Base-by-base conservation (phyloP, 352 stramenopile genomes). In the Elongisporangium undulatum region DNA sequence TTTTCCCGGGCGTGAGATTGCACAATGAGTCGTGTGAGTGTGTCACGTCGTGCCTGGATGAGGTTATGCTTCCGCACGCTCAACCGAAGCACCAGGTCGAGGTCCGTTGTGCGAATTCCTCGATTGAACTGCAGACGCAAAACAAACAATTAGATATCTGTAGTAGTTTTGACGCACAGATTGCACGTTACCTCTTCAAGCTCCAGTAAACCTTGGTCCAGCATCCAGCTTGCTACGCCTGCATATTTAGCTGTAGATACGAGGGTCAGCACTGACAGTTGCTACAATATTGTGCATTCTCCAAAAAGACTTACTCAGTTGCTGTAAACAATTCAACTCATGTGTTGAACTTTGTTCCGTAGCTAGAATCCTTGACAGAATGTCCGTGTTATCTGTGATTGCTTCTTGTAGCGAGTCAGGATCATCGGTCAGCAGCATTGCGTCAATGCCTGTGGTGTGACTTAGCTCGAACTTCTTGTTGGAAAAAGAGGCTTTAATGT, bases 401-500 rank as follows among this genome's bases (percentile, higher is more conserved):
- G 9, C 29, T 41, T 41, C 5, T 15, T 41, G 29, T 13, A 41
- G 29, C 8, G 29, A 41, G 2, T 41, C 5, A 41, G 29, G 9
- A 41, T 15, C 29, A 41, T 41, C 9, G 29, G 29, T 41, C 4
- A 41, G 29, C 29, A 41, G 13, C 29, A 41, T 6, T 41, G 4
- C 2, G 8, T 6, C 29, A 41, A 15, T 41, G 29, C 29, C 29
- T 41, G 29, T 41, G 4, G 29, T 41, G 29, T 41, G 29, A 9
- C 5, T 15, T 15, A 41, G 13, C 16, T 63, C 49, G 17, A 69
- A 67, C 17, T 16, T 13, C 4, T 49, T 51, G 19, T 63, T 62
- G 15, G 63, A 69, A 51, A 69, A 45, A 39, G 59, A 66, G 13
- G 19, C 21, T 24, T 55, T 55, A 20, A 68, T 20, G 45, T 68